These are phyloP conservation scores for Lactarius tabidus DNA, from an alignment of 768 basidiomycete species.

Conservation along the genomic window DNA sequence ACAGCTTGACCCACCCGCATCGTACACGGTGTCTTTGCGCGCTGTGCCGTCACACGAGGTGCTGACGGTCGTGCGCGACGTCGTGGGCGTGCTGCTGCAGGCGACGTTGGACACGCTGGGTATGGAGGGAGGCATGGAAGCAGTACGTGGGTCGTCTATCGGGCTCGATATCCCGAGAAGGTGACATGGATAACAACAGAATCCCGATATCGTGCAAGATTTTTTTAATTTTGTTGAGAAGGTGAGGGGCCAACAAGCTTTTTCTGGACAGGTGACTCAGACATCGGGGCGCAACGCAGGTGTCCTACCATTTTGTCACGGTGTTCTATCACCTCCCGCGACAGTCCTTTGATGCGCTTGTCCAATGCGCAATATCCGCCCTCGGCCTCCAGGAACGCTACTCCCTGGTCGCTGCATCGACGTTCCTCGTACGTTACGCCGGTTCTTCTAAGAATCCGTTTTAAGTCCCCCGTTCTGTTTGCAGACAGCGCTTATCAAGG, in stretches of 20 bases:
- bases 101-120: constrained; percentile 51
- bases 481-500: constrained; percentile 64
- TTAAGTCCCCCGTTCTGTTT: background rate
- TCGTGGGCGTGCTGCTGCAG: constrained; percentile 55
- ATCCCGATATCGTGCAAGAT: constrained; percentile 87
- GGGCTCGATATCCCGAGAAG: background rate
- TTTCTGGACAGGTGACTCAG: background rate
- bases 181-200: constrained; percentile 41
- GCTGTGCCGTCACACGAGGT: constrained; percentile 52
- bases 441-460: background rate
- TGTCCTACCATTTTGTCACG: constrained; percentile 56
- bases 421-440: constrained; percentile 63
- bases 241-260: constrained; percentile 39
- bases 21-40: constrained; percentile 44
- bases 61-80: constrained; percentile 49
- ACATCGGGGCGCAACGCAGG: constrained; percentile 23
- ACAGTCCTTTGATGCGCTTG: constrained; percentile 59
- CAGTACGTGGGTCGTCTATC: constrained; percentile 41
- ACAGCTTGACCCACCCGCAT: constrained; percentile 75
- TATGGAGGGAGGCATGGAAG: constrained; percentile 62
- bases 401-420: constrained; percentile 75
- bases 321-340: constrained; percentile 60
- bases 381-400: constrained; percentile 79
- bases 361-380: constrained; percentile 64
- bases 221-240: constrained; percentile 83